phyloP scores from a whole-genome alignment of 2,329 filamentous ascomycete species.

The Aaosphaeria arxii region DNA sequence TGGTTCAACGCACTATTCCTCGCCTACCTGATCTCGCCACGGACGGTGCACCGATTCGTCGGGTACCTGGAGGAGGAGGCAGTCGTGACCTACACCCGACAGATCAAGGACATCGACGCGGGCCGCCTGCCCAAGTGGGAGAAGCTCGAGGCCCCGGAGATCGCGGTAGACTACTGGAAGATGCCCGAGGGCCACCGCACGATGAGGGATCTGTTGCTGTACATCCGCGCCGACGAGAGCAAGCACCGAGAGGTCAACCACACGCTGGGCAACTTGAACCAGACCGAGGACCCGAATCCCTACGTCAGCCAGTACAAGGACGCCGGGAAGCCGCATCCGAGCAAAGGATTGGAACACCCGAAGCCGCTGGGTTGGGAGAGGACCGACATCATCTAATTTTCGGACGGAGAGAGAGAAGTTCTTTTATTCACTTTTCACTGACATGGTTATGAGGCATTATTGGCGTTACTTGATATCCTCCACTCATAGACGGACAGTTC shows the following conservation, averaged over 20 bases:
- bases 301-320: conserved; percentile 83
- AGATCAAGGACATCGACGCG: conserved; percentile 79
- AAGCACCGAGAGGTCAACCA: conserved; percentile 91
- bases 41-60: conserved; percentile 90
- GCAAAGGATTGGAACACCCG: conserved; percentile 63
- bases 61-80: conserved; percentile 97
- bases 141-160: conserved; percentile 75
- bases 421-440: too few species aligned
- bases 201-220: conserved; percentile 84
- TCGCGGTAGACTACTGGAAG: conserved; percentile 88
- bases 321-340: conserved; percentile 62
- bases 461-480: too few species aligned
- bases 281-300: conserved; percentile 85
- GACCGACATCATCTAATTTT: conserved; percentile 52
- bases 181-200: conserved; percentile 81
- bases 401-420: too few species aligned
- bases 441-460: too few species aligned
- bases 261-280: conserved; percentile 83
- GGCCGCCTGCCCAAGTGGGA: conserved; percentile 83
- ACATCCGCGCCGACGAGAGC: conserved; percentile 51
- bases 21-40: conserved; percentile 80
- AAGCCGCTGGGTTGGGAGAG: conserved; percentile 78
- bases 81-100: conserved; percentile 89
- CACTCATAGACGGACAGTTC: too few species aligned
- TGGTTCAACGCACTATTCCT: conserved; percentile 96